Base-by-base conservation (phyloP, 768 basidiomycete species). In the Xerocomus spinulosus region DNA sequence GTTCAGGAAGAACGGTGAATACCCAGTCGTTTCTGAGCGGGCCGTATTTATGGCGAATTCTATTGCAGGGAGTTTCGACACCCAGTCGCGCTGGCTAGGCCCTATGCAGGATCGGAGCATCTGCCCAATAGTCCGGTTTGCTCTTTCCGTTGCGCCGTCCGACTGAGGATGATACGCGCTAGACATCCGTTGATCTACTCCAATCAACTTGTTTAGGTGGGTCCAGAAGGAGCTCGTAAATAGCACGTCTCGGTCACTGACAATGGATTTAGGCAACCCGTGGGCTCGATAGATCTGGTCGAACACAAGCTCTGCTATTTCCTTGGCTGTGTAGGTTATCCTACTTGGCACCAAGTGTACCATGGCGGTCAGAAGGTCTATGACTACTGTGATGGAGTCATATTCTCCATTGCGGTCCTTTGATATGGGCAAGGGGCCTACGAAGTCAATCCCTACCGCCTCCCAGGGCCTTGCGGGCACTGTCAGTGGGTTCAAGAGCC, bases 391-490 rank as follows among this genome's bases (percentile, higher is more conserved):
- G 0, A 69, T 44, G 13, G 56, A 62, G 33, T 70, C 66, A 21
- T 24, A 66, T 0, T 60, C 46, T 0, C 50, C 40, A 9, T 54
- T 21, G 2, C 17, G 18, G 4, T 49, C 14, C 14, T 48, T 47
- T 0, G 38, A 57, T 14, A 51, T 30, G 13, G 69, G 72, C 13
- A 74, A 55, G 2, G 65, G 68, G 0, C 65, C 72, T 0, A 75
- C 46, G 33, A 74, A 74, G 52, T 75, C 73, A 44, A 75, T 71
- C 0, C 63, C 67, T 0, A 76, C 70, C 0, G 64, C 61, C 3
- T 66, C 58, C 69, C 69, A 73, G 0, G 71, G 74, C 3, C 50
- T 47, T 0, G 42, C 54, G 0, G 67, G 69, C 0, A 70, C 53
- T 0, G 47, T 24, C 2, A 70, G 36, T 0, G 65, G 55, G 10